Evolutionary conservation across 129 eudicot species (phyloP).

Genomic region (Rutidosis leptorrhynchoides): DNA sequence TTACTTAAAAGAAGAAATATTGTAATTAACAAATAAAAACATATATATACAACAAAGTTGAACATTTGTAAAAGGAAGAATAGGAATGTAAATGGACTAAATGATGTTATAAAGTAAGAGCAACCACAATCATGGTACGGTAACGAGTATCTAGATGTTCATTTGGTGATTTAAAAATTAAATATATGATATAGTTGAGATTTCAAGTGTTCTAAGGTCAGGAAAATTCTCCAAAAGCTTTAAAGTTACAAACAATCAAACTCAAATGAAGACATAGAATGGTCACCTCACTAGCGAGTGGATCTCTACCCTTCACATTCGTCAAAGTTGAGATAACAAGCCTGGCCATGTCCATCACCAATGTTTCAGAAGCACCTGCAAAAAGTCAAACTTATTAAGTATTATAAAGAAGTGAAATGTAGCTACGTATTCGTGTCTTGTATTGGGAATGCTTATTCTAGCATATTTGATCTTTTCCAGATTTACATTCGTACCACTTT

Average conservation of each 20-base stretch:
- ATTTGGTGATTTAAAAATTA: no score
- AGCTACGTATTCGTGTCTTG: background rate
- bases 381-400: conserved; percentile 3
- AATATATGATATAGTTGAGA: no score
- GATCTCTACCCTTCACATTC: conserved; percentile 80
- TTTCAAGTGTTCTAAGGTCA: background rate
- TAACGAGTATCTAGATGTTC: no score
- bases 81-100: background rate
- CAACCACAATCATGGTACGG: no score
- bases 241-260: background rate
- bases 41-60: background rate
- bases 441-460: conserved; percentile 17
- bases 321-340: conserved; percentile 64
- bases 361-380: conserved; percentile 81
- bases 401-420: conserved; percentile 2
- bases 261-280: conserved; percentile 9
- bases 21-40: conserved; percentile 12
- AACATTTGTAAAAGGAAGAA: conserved; percentile 2
- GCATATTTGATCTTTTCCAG: conserved; percentile 3
- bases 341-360: conserved; percentile 71
- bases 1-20: background rate
- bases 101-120: no score
- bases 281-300: conserved; percentile 92
- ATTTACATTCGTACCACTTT: conserved; percentile 50
- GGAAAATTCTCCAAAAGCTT: conserved; percentile 3